phyloP scores from a whole-genome alignment of 2,329 filamentous ascomycete genomes.

The Xylaria multiplex region DNA sequence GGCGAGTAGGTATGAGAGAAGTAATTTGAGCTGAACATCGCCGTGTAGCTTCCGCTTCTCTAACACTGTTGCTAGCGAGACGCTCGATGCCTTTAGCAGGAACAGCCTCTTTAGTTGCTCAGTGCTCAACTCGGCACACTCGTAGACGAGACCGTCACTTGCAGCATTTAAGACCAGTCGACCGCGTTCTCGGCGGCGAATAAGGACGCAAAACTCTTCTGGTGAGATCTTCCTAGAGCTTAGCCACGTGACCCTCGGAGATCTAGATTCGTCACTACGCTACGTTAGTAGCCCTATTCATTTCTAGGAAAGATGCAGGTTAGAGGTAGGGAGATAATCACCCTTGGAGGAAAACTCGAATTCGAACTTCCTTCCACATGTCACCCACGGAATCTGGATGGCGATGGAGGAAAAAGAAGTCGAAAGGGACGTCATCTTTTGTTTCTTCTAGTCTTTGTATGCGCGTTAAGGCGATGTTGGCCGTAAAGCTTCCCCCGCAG shows the following conservation, averaged over 20 bases:
- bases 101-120: constrained; percentile 2
- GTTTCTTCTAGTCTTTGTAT: neutral
- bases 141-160: constrained; percentile 6
- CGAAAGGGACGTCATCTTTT: neutral
- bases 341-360: constrained; percentile 4
- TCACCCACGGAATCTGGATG: constrained; percentile 8
- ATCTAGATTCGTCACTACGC: too few relatives aligned
- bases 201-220: constrained; percentile 3
- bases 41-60: constrained; percentile 3
- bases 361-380: constrained; percentile 8
- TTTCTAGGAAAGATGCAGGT: neutral
- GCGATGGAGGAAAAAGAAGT: constrained; percentile 14
- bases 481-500: constrained; percentile 11
- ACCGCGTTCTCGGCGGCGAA: constrained; percentile 1
- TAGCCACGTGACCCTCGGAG: constrained; percentile 4
- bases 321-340: too few relatives aligned
- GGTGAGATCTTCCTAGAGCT: constrained; percentile 4
- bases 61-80: neutral
- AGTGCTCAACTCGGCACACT: neutral
- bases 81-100: neutral
- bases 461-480: constrained; percentile 6
- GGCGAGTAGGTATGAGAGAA: neutral
- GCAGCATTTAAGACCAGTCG: constrained; percentile 1
- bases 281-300: neutral
- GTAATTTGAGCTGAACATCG: constrained; percentile 5